A percentile compares a stretch with the other conserved stretches of the same genome.
phyloP scores from a whole-genome alignment of 768 basidiomycete species.

The Mrakia blollopis region DNA sequence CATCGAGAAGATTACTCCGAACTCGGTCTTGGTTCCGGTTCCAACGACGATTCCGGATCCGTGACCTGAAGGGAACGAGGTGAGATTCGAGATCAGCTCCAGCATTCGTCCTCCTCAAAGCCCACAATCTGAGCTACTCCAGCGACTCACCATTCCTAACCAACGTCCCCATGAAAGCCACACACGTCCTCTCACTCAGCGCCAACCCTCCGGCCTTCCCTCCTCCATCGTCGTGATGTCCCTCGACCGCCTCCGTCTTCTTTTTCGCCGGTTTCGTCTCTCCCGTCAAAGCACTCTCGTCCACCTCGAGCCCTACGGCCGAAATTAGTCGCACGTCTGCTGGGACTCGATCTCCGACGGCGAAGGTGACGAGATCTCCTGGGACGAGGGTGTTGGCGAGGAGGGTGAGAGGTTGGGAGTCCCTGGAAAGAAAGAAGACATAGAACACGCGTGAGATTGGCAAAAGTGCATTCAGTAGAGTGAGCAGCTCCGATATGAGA shows the following conservation, averaged over 20 bases:
- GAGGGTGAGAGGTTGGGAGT: slow-evolving; percentile 66
- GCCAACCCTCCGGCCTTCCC: slow-evolving; percentile 40
- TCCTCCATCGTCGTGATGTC: background rate
- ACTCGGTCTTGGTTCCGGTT: slow-evolving; percentile 79
- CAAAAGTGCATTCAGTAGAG: background rate
- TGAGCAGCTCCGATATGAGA: background rate
- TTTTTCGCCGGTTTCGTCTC: slow-evolving; percentile 81
- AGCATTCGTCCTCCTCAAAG: background rate
- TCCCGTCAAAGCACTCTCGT: slow-evolving; percentile 91
- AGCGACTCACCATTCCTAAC: slow-evolving; percentile 68
- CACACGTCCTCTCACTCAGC: slow-evolving; percentile 76
- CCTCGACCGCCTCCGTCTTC: slow-evolving; percentile 53
- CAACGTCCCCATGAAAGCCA: slow-evolving; percentile 93
- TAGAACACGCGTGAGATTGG: background rate
- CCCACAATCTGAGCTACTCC: slow-evolving; percentile 8
- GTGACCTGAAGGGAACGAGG: slow-evolving; percentile 51
- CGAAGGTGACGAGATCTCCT: slow-evolving; percentile 82
- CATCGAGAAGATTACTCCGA: slow-evolving; percentile 95
- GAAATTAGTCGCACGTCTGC: slow-evolving; percentile 80
- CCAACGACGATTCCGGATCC: slow-evolving; percentile 83
- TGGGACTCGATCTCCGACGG: slow-evolving; percentile 87
- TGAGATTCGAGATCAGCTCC: slow-evolving; percentile 20
- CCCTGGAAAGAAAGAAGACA: slow-evolving; percentile 41
- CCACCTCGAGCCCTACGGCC: slow-evolving; percentile 84
- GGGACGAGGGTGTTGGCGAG: slow-evolving; percentile 96